Percentiles rank a stretch among this genome's conserved stretches.
Conservation (phyloP, 768 basidiomycete species). For the Pleurotus ostreatus region DNA sequence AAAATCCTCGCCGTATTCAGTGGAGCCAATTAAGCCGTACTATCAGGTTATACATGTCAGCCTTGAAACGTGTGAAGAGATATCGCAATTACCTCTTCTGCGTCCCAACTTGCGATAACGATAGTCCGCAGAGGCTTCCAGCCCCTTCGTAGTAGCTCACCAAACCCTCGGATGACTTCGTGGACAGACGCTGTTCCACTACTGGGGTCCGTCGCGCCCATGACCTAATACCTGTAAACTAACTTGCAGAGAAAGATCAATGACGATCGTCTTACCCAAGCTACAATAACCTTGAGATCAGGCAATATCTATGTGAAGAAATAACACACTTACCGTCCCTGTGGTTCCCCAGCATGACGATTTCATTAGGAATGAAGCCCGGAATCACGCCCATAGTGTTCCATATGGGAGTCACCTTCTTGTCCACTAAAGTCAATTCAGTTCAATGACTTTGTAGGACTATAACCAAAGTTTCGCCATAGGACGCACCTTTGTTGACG, state of each 20-base stretch:
- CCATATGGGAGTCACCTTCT: constrained; percentile 12
- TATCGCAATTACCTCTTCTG: constrained; percentile 32
- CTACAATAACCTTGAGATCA: not conserved
- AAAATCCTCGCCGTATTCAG: constrained; percentile 75
- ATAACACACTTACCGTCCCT: not conserved
- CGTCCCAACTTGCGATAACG: constrained; percentile 79
- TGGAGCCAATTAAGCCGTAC: constrained; percentile 61
- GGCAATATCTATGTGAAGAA: not conserved
- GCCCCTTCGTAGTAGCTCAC: constrained; percentile 44
- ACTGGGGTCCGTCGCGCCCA: constrained; percentile 54
- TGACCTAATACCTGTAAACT: constrained; percentile 26
- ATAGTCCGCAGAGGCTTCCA: constrained; percentile 73
- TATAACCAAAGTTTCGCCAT: not conserved
- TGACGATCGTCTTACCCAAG: not conserved
- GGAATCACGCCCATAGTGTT: constrained; percentile 7
- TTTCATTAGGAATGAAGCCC: constrained; percentile 1
- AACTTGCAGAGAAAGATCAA: constrained; percentile 18
- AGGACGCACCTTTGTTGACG: constrained; percentile 48
- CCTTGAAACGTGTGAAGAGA: no score
- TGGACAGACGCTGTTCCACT: constrained; percentile 54
- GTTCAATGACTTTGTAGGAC: not conserved
- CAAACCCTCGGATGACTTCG: constrained; percentile 56
- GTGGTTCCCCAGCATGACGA: constrained; percentile 4
- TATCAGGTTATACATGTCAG: constrained; percentile 12
- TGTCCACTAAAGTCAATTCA: constrained; percentile 15